phyloP scores from a whole-genome alignment of 2,329 filamentous ascomycete genomes.

The Clarireedia monteithiana region DNA sequence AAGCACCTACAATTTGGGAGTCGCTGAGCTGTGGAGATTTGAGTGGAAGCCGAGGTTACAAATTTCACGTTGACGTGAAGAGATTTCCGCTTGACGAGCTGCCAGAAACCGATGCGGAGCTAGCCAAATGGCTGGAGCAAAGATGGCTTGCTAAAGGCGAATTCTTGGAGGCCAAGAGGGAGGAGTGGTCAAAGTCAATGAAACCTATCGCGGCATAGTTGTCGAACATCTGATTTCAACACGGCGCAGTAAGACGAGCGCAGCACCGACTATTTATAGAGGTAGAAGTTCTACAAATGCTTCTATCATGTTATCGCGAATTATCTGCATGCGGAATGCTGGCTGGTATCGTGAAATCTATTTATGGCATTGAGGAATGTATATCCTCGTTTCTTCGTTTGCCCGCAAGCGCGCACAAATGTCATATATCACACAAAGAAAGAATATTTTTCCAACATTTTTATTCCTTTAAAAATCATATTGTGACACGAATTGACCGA shows the following conservation, averaged over 20 bases:
- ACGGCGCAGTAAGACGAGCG: not conserved
- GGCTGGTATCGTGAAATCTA: no score
- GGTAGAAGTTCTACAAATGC: no score
- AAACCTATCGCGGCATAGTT: conserved; percentile 6
- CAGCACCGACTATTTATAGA: not conserved
- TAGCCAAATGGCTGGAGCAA: conserved; percentile 45
- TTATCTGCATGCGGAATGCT: no score
- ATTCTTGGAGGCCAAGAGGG: conserved; percentile 39
- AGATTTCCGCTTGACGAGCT: conserved; percentile 42
- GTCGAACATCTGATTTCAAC: not conserved
- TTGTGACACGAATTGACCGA: not conserved
- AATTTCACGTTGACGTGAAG: conserved; percentile 43
- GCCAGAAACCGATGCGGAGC: conserved; percentile 38
- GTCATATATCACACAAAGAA: not conserved
- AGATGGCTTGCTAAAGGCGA: conserved; percentile 46
- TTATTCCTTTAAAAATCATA: not conserved
- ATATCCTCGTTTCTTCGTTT: no score
- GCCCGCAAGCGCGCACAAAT: no score
- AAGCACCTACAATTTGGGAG: conserved; percentile 45
- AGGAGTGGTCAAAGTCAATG: conserved; percentile 32
- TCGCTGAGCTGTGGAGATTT: conserved; percentile 37
- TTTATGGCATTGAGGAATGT: no score
- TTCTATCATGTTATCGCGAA: no score
- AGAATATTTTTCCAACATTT: not conserved
- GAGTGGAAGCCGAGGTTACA: conserved; percentile 34